phyloP scores from a whole-genome alignment of 495 filamentous ascomycete genomes.

The Saxophila tyrrhenica region DNA sequence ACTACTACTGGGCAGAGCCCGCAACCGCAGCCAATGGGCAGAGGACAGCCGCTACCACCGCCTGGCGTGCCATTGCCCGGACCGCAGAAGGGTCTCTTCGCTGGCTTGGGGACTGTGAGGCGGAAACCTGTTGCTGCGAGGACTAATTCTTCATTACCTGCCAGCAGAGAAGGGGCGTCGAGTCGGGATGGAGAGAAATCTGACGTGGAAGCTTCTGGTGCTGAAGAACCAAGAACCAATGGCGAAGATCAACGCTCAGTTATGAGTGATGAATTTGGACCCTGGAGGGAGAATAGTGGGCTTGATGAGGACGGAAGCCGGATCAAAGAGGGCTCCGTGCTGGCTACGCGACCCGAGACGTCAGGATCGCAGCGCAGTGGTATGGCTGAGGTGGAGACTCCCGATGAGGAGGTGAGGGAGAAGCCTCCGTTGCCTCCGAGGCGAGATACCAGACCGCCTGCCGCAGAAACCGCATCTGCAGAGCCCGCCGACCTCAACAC shows the following conservation, averaged over 20 bases:
- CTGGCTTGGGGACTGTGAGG: constrained; percentile 4
- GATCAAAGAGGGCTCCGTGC: too few relatives aligned
- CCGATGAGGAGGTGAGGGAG: too few relatives aligned
- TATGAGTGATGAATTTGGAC: constrained; percentile 13
- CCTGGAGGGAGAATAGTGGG: constrained; percentile 16
- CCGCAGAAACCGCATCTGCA: too few relatives aligned
- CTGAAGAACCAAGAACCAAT: neutral
- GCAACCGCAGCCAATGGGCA: constrained; percentile 21
- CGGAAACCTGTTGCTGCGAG: constrained; percentile 14
- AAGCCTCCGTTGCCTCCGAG: too few relatives aligned
- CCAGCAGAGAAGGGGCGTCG: neutral
- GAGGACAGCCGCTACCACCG: constrained; percentile 26
- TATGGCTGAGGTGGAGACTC: too few relatives aligned
- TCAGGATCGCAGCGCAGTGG: too few relatives aligned
- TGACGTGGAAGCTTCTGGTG: neutral
- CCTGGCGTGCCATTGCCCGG: constrained; percentile 23
- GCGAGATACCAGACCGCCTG: too few relatives aligned
- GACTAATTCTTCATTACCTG: neutral
- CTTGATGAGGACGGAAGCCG: too few relatives aligned
- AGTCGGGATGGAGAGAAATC: neutral
- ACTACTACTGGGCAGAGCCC: neutral
- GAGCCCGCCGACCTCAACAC: too few relatives aligned
- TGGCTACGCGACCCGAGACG: too few relatives aligned
- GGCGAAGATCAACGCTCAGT: neutral
- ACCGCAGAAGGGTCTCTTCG: neutral